Conservation (phyloP, 495 filamentous ascomycete species). For the Tuber borchii region DNA sequence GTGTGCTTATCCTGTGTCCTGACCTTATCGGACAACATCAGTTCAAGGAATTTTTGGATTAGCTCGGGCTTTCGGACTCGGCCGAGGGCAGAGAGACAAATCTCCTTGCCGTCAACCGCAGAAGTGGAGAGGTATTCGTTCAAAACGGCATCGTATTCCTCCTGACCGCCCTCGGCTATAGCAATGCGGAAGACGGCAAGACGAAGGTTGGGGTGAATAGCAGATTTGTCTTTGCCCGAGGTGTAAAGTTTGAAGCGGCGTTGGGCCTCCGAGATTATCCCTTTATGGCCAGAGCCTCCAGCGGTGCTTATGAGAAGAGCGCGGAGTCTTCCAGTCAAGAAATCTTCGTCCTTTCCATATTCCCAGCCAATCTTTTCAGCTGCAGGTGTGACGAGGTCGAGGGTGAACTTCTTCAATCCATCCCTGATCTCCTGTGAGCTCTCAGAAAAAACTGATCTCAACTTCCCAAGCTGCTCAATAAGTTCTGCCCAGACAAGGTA, state of each 20-base stretch:
- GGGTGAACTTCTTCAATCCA: slow-evolving; percentile 66
- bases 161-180: slow-evolving; percentile 59
- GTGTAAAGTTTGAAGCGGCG: slow-evolving; percentile 68
- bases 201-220: slow-evolving; percentile 74
- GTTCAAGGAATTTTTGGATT: slow-evolving; percentile 63
- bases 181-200: slow-evolving; percentile 69
- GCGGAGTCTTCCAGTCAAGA: slow-evolving; percentile 70
- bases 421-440: slow-evolving; percentile 50
- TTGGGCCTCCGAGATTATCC: slow-evolving; percentile 61
- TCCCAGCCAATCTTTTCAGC: slow-evolving; percentile 82
- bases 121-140: slow-evolving; percentile 73
- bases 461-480: slow-evolving; percentile 58
- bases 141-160: slow-evolving; percentile 67
- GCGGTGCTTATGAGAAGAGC: slow-evolving; percentile 70
- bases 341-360: slow-evolving; percentile 66
- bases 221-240: slow-evolving; percentile 56
- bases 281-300: slow-evolving; percentile 63
- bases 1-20: slow-evolving; percentile 79
- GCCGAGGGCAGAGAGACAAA: slow-evolving; percentile 68
- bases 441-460: slow-evolving; percentile 60
- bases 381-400: slow-evolving; percentile 62
- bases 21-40: slow-evolving; percentile 71
- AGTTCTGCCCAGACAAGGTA: slow-evolving; percentile 87
- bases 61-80: slow-evolving; percentile 63
- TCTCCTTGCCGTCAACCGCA: slow-evolving; percentile 83